phyloP scores from a whole-genome alignment of 441 rosid genomes.

The Pelargonium australe region DNA sequence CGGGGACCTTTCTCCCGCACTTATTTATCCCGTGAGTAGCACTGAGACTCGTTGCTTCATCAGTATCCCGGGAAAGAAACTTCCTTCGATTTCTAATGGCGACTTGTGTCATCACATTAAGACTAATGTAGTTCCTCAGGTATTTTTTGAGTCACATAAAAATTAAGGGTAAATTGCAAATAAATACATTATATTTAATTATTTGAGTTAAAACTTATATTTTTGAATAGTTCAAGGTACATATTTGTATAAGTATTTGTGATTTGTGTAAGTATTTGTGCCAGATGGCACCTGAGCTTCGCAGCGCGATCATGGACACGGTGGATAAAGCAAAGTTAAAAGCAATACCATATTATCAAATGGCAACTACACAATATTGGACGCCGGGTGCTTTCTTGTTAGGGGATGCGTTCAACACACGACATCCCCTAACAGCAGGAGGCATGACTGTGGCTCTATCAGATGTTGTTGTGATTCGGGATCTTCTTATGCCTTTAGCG shows the following conservation, averaged over 20 bases:
- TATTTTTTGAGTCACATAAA: neutral
- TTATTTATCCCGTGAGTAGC: conserved; percentile 22
- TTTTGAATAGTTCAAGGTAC: neutral
- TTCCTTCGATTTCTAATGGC: conserved; percentile 23
- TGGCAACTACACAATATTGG: conserved; percentile 18
- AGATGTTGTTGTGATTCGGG: conserved; percentile 16
- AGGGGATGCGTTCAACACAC: conserved; percentile 27
- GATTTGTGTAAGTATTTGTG: neutral
- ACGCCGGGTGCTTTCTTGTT: conserved; percentile 25
- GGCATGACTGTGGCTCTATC: conserved; percentile 26
- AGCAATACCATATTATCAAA: conserved; percentile 21
- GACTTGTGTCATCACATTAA: conserved; percentile 21
- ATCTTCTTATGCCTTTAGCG: conserved; percentile 17
- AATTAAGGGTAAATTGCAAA: neutral
- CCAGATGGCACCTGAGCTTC: conserved; percentile 19
- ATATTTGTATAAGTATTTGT: too few relatives aligned
- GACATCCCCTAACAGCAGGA: conserved; percentile 23
- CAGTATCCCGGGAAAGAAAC: conserved; percentile 23
- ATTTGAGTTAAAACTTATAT: too few relatives aligned
- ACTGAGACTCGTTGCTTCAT: conserved; percentile 23
- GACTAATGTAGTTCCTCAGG: conserved; percentile 22
- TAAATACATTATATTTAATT: neutral
- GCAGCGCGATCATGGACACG: conserved; percentile 14
- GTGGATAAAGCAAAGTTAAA: conserved; percentile 23
- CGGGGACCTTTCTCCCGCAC: conserved; percentile 19